Base-by-base conservation (phyloP, 805 yeast species). In the Candida endomychidarum region DNA sequence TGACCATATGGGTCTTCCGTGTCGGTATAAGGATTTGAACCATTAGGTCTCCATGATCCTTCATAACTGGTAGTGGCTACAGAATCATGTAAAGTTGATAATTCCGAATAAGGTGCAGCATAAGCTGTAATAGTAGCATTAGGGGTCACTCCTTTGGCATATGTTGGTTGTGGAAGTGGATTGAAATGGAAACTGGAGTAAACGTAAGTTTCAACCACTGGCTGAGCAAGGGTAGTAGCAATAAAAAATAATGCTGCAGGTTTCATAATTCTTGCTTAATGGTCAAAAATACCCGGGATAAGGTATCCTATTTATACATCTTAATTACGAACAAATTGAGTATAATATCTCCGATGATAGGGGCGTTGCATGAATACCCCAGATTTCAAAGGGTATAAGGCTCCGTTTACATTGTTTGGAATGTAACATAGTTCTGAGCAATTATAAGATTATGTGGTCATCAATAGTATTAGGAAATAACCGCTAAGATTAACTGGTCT, bases 1-100 rank as follows among this genome's bases (percentile, higher is more conserved):
- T 52, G 48, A 9, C 56, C 56, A 38, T 48, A 50, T 12, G 56
- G 56, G 25, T 52, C 53, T 15, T 48, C 46, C 8, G 46, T 24
- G 34, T 52, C 56, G 5, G 51, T 41, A 14, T 49, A 44, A 14
- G 47, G 22, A 23, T 41, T 41, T 4, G 42, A 38, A 5, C 46
- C 35, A 10, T 34, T 26, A 2, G 52, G 53, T 27, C 48, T 32
- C 53, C 53, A 52, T 10, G 35, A 40, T 0, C 56, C 56, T n/a
- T n/a, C n/a, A 44, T 48, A 52, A 25, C 51, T 51, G 15, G 51
- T 52, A 8, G 56, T 52, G 2, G 50, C 5, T 4, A 41, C 29
- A 3, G 34, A n/a, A 19, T 17, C 35, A 23, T 28, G 39, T 19
- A 40, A 40, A n/a, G 24, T 34, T 8, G 40, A 30, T 26, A 40